A percentile compares a stretch with the other conserved stretches of the same genome.
Conservation (phyloP, 2,329 filamentous ascomycete species). For the Orbilia quercus region DNA sequence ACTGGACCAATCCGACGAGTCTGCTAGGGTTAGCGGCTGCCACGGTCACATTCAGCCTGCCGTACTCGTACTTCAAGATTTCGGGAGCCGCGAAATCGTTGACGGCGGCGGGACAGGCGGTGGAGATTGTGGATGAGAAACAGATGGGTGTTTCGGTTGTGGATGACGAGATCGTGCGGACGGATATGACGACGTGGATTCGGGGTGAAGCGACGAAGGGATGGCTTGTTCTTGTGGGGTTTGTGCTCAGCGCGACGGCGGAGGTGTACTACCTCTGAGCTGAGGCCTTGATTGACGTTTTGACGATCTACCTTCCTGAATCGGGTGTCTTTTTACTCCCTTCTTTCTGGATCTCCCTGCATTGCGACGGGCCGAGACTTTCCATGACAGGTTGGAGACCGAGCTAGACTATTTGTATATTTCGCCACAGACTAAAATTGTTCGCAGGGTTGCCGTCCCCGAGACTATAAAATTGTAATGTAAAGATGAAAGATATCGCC, state of each 20-base stretch:
- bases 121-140: slow-evolving; percentile 28
- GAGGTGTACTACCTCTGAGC: slow-evolving; percentile 33
- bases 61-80: slow-evolving; percentile 32
- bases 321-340: too few species aligned
- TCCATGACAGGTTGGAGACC: too few species aligned
- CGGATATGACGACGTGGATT: slow-evolving; percentile 20
- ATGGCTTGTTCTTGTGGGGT: slow-evolving; percentile 30
- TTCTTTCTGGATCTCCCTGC: neutral
- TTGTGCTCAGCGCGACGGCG: slow-evolving; percentile 18
- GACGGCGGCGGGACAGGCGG: slow-evolving; percentile 22
- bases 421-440: too few species aligned
- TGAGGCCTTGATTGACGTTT: neutral
- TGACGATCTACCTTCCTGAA: neutral
- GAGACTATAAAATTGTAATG: too few species aligned
- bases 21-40: slow-evolving; percentile 28
- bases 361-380: neutral
- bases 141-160: slow-evolving; percentile 29
- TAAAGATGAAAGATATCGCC: neutral
- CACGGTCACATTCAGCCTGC: slow-evolving; percentile 27
- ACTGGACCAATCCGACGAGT: slow-evolving; percentile 29
- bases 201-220: slow-evolving; percentile 28
- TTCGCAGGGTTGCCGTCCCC: too few species aligned
- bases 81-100: slow-evolving; percentile 24
- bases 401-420: too few species aligned
- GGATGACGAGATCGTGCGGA: slow-evolving; percentile 21